phyloP scores from a whole-genome alignment of 495 filamentous ascomycete species.

The Neurospora africana region DNA sequence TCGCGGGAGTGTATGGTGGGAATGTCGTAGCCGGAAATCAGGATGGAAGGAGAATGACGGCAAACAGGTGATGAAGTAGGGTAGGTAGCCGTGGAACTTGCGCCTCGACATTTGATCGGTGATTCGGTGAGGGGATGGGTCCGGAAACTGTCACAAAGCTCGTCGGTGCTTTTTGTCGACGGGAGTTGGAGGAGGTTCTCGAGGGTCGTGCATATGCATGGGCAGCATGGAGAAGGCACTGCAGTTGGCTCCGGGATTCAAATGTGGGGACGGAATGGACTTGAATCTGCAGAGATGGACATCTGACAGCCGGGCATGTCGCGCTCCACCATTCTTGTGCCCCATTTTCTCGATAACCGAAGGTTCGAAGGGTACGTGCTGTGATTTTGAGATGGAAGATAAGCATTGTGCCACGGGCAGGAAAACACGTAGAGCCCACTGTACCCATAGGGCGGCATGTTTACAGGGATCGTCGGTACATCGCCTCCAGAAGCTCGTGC shows the following conservation, averaged over 20 bases:
- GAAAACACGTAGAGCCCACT: background rate
- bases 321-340: background rate
- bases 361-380: background rate
- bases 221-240: background rate
- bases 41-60: slow-evolving; percentile 88
- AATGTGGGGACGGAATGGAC: background rate
- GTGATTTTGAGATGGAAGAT: background rate
- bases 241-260: background rate
- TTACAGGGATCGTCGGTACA: background rate
- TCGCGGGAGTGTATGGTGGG: slow-evolving; percentile 72
- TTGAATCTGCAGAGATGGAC: background rate
- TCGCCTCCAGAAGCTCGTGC: background rate
- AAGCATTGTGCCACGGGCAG: background rate
- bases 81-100: background rate
- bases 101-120: background rate
- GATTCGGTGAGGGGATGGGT: background rate
- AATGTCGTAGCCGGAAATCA: slow-evolving; percentile 52
- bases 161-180: background rate
- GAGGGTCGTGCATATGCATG: background rate
- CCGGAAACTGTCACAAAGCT: background rate
- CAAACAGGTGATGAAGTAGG: slow-evolving; percentile 87
- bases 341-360: background rate
- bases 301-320: background rate
- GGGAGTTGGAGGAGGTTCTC: background rate
- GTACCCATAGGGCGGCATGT: background rate